These are phyloP conservation scores for Boletellus sp. DNA, from an alignment of 768 basidiomycete species.

Conservation along the genomic window DNA sequence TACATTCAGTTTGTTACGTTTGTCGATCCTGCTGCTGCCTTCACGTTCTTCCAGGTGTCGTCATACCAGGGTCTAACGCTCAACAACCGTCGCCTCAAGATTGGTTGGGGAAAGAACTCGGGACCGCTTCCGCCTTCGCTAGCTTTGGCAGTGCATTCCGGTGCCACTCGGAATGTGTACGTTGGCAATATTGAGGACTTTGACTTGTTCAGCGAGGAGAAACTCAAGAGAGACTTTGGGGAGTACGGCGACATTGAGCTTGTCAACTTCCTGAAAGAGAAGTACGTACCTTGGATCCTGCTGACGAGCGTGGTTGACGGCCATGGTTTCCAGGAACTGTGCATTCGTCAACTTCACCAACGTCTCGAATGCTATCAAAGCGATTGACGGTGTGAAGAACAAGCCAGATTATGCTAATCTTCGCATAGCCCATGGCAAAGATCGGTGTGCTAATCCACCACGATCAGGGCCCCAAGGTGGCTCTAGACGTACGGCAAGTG, in stretches of 20 bases:
- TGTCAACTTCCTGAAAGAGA: slow-evolving; percentile 92
- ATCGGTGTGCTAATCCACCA: slow-evolving; percentile 91
- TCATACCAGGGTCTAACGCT: slow-evolving; percentile 85
- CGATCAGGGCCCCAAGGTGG: slow-evolving; percentile 77
- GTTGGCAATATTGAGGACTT: slow-evolving; percentile 95
- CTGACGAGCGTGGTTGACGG: not conserved
- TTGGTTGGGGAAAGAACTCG: slow-evolving; percentile 97
- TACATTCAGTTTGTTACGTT: slow-evolving; percentile 86
- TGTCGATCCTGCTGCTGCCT: slow-evolving; percentile 88
- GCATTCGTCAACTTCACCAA: slow-evolving; percentile 97
- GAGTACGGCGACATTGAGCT: slow-evolving; percentile 97
- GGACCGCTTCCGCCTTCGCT: slow-evolving; percentile 82
- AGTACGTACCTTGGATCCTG: slow-evolving; percentile 49
- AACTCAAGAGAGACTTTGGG: slow-evolving; percentile 87
- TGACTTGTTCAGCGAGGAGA: slow-evolving; percentile 85
- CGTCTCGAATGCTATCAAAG: slow-evolving; percentile 93
- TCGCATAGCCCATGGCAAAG: slow-evolving; percentile 93
- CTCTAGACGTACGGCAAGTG: slow-evolving; percentile 45
- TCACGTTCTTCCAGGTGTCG: slow-evolving; percentile 92
- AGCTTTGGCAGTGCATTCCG: slow-evolving; percentile 84
- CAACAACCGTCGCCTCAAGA: slow-evolving; percentile 91
- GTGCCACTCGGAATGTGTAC: slow-evolving; percentile 96
- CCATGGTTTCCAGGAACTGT: slow-evolving; percentile 62
- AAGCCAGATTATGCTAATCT: slow-evolving; percentile 87
- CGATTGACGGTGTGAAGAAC: slow-evolving; percentile 93